A percentile compares a stretch with the other conserved stretches of the same genome.
phyloP scores from a whole-genome alignment of 768 basidiomycete genomes.

The Hygrocybe punicea region DNA sequence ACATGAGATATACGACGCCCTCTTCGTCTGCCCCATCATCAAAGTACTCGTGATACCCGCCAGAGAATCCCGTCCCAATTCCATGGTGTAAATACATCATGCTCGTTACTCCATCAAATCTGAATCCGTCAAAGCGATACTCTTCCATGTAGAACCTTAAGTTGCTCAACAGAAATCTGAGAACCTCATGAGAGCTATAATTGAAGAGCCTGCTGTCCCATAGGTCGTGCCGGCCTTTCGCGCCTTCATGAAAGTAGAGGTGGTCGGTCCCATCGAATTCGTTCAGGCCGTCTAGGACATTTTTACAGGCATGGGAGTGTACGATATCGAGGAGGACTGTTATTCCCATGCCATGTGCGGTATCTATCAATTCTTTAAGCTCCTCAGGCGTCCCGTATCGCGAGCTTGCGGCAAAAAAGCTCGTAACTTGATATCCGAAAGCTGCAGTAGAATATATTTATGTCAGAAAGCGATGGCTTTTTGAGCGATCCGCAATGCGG shows the following conservation, averaged over 20 bases:
- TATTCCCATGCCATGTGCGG: slow-evolving; percentile 89
- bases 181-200: slow-evolving; percentile 90
- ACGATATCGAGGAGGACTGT: slow-evolving; percentile 95
- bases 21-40: slow-evolving; percentile 81
- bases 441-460: slow-evolving; percentile 46
- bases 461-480: slow-evolving; percentile 1
- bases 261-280: slow-evolving; percentile 97
- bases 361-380: slow-evolving; percentile 91
- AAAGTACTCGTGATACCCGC: slow-evolving; percentile 98
- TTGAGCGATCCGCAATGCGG: slow-evolving; percentile 9
- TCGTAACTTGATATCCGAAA: slow-evolving; percentile 97
- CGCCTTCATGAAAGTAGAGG: slow-evolving; percentile 93
- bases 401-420: slow-evolving; percentile 94
- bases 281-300: slow-evolving; percentile 92
- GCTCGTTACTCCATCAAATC: slow-evolving; percentile 98
- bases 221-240: slow-evolving; percentile 86
- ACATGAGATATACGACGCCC: slow-evolving; percentile 93
- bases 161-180: slow-evolving; percentile 93
- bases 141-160: slow-evolving; percentile 93
- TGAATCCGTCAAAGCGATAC: slow-evolving; percentile 94
- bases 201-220: slow-evolving; percentile 99
- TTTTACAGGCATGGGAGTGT: slow-evolving; percentile 98
- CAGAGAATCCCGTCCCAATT: slow-evolving; percentile 95
- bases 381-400: slow-evolving; percentile 97
- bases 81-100: slow-evolving; percentile 99